Base-by-base conservation (phyloP, 1,284 basidiomycete genomes). In the Mrakiaceae sp. region DNA sequence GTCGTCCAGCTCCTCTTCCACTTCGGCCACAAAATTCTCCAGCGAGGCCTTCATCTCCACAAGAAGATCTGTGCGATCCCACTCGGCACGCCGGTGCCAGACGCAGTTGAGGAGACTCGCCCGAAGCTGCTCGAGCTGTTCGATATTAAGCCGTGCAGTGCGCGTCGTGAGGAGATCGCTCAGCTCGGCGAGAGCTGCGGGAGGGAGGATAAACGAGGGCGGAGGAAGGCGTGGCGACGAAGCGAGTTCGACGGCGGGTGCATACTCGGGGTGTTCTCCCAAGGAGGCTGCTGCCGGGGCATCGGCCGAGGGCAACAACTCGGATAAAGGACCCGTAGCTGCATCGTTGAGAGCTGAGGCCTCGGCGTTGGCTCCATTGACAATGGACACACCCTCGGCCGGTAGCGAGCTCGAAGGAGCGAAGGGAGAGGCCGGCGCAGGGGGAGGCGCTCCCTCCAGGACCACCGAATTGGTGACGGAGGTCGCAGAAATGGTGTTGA, bases 71-170 rank as follows among this genome's bases (percentile, higher is more conserved):
- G 83, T 81, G 57, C 94, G 81, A 72, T 97, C 82, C 94, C 96
- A 98, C 16, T 88, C 85, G 16, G 78, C 76, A 14, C 93, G 80
- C 68, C 84, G 83, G 16, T 83, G 79, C 92, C 94, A 98, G 16
- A 98, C 81, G 47, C 80, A 79, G 60, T 86, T 84, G 55, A 93
- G 83, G 69, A 85, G 87, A 1, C 83, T 84, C 4, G 95, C 93
- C 3, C 96, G 84, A 5, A 98, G 80, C 73, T 97, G 92, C 72
- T 98, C 94, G 3, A 98, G 82, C 74, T 97, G 86, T 72, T 98
- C 95, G 56, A 98, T 81, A 40, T 79, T 88, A 54, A 93, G 77
- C 0, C 71, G 71, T 1, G 69, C 74, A 0, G 90, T 94, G 8
- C 51, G 52, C 43, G 68, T 40, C 42, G 64, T 64, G 42, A 77